Percentiles rank a stretch among this genome's conserved stretches.
Conservation (phyloP, 768 basidiomycete species). For the Lactifluus subvellereus region DNA sequence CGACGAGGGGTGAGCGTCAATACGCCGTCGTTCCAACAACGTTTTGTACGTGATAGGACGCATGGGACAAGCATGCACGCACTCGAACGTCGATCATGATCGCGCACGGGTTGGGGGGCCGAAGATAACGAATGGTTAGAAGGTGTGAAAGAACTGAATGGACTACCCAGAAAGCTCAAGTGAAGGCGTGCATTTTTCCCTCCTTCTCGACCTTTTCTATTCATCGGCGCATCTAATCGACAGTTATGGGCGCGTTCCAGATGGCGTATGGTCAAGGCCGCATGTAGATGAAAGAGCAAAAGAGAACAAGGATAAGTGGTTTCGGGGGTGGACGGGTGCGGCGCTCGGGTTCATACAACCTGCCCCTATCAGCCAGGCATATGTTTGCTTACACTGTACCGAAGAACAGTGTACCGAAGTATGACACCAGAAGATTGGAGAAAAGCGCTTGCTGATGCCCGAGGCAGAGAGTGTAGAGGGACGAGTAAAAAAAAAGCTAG, state of each 20-base stretch:
- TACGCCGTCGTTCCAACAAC: background rate
- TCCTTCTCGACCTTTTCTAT: background rate
- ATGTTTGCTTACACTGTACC: background rate
- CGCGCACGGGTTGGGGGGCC: background rate
- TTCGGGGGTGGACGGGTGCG: background rate
- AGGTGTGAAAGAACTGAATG: background rate
- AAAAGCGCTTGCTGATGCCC: background rate
- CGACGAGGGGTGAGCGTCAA: background rate
- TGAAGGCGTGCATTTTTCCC: background rate
- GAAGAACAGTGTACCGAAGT: background rate
- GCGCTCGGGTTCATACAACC: background rate
- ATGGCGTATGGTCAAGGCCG: constrained; percentile 4
- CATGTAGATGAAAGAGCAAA: constrained; percentile 1
- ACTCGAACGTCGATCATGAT: background rate
- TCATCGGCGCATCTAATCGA: background rate
- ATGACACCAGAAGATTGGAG: background rate
- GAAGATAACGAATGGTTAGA: background rate
- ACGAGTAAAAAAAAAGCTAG: background rate
- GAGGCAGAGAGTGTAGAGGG: background rate
- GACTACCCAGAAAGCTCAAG: background rate
- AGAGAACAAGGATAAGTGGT: constrained; percentile 1
- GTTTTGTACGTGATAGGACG: background rate
- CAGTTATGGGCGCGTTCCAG: background rate
- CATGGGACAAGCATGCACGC: background rate
- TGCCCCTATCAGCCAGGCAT: constrained; percentile 5